Evolutionary conservation across 768 basidiomycete species (phyloP), one percentile per base, ranked within the genome.

Genomic region (Mrakia blollopis): DNA sequence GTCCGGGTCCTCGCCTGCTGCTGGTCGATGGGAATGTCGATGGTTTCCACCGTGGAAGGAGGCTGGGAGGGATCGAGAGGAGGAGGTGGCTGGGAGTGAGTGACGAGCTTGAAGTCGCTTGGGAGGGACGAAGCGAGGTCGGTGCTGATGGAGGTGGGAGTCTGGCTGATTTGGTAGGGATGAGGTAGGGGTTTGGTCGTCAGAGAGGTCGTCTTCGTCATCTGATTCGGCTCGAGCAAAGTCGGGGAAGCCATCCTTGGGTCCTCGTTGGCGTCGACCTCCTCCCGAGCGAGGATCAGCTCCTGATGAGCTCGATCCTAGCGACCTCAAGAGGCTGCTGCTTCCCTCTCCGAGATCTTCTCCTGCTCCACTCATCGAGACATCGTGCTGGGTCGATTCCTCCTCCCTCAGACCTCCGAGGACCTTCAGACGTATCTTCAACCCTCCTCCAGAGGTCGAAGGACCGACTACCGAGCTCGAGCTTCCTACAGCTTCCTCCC

Each of bases 371-470:
- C 39, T 50, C 47, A 54, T 50, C n/a, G 69, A 21, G 5, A 47
- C 21, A 28, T 71, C 69, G 18, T 44, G 69, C 44, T 25, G 32
- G 13, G 41, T 28, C 50, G 71, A 21, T 18, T 60, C 52, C 23
- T 72, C 71, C 54, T 72, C 71, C 25, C 37, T 54, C 14, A 35
- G 32, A 25, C 35, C 35, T 16, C 30, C 52, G 14, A 54, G 30
- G 18, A 77, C 63, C 72, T 73, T 77, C 63, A 77, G 76, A 44
- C 65, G 62, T 41, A 77, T 77, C 61, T 73, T 73, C 39, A 77
- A 32, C n/a, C 73, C 73, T 50, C 39, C 28, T 13, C 41, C 32
- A 3, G 28, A 18, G 28, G 47, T 50, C 47, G 62, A 5, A 35
- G 62, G 28, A 23, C 32, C 30, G 14, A 44, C 21, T 10, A 63